Evolutionary conservation across 1,284 basidiomycete species (phyloP).

Genomic region (Malassezia equina): DNA sequence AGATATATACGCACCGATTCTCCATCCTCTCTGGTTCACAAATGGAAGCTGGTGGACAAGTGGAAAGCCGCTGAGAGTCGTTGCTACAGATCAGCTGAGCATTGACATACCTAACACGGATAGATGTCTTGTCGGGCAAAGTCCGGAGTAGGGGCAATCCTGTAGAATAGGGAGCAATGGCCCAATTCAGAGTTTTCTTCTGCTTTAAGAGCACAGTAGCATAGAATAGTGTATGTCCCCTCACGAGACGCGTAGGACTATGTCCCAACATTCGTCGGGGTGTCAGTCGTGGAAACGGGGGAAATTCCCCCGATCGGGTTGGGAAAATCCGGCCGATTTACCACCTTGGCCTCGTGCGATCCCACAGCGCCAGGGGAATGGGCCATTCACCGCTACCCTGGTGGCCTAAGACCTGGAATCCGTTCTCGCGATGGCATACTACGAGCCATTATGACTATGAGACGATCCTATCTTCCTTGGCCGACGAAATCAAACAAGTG

Average conservation of each 20-base stretch:
- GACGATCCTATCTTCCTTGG: slow-evolving; percentile 51
- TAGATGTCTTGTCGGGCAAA: neutral
- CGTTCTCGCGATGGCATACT: neutral
- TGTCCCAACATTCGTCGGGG: neutral
- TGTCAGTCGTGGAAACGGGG: neutral
- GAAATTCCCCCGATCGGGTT: neutral
- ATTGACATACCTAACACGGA: neutral
- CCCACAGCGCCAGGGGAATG: slow-evolving; percentile 1
- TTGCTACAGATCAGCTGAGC: neutral
- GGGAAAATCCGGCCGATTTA: slow-evolving; percentile 1
- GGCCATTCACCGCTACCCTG: slow-evolving; percentile 5
- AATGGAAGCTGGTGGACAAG: neutral
- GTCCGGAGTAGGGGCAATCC: neutral
- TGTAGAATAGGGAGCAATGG: neutral
- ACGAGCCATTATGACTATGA: slow-evolving; percentile 51
- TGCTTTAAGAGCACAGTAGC: neutral
- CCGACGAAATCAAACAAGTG: slow-evolving; percentile 51
- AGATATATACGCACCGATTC: neutral
- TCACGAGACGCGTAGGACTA: neutral
- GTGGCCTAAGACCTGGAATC: slow-evolving; percentile 18
- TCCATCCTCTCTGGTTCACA: neutral
- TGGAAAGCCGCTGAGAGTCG: neutral
- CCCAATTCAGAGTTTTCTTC: neutral
- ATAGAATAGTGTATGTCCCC: neutral
- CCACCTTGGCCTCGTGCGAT: neutral